phyloP scores from a whole-genome alignment of 352 stramenopile genomes.

The Pythium catenulatum region DNA sequence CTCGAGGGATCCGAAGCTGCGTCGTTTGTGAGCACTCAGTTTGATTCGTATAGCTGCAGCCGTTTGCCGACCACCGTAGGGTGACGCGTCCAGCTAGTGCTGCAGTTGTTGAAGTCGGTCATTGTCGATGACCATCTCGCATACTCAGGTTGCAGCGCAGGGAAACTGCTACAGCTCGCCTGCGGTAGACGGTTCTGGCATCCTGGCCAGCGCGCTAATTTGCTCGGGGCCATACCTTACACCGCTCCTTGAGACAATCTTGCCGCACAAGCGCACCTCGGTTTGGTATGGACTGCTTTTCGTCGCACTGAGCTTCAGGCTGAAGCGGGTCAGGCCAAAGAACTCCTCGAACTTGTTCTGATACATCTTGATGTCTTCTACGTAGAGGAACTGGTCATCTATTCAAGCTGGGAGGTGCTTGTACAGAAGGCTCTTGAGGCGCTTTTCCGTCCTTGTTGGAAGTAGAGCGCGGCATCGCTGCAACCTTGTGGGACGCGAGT shows the following conservation, averaged over 20 bases:
- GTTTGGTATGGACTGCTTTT: not conserved
- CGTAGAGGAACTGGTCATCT: conserved; percentile 60
- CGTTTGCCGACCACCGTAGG: not conserved
- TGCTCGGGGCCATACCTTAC: conserved; percentile 3
- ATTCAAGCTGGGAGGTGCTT: conserved; percentile 58
- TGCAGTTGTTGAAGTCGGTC: not conserved
- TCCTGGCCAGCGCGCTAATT: not conserved
- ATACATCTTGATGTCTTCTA: too few relatives aligned
- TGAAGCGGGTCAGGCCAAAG: too few relatives aligned
- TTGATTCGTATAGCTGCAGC: not conserved
- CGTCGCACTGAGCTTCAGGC: too few relatives aligned
- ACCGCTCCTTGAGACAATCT: not conserved
- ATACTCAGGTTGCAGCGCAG: conserved; percentile 19
- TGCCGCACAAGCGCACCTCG: conserved; percentile 6
- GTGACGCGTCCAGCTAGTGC: not conserved
- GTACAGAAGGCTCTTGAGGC: conserved; percentile 28
- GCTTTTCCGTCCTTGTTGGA: conserved; percentile 35
- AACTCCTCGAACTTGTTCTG: too few relatives aligned
- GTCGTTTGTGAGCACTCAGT: not conserved
- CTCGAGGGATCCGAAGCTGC: not conserved
- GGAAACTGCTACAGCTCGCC: conserved; percentile 23
- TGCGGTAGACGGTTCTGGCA: not conserved
- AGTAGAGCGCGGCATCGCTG: conserved; percentile 24
- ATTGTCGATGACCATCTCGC: not conserved
- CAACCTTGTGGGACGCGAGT: conserved; percentile 19